Base-by-base conservation (phyloP, 1,139 yeast genomes). In the Kodamaea alishanica region DNA sequence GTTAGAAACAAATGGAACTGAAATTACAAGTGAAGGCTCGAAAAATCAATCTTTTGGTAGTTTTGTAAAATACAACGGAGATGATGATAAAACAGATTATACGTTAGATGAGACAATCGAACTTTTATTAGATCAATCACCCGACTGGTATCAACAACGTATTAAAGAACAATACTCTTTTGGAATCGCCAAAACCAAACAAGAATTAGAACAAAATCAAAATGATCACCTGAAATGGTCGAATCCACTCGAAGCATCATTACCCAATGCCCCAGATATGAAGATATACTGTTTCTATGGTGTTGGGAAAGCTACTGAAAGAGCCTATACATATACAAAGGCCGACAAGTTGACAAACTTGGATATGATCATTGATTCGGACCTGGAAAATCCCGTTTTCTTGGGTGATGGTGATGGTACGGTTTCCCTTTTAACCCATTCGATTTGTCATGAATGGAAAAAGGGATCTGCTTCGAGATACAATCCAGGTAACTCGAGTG, bases 401-500 rank as follows among this genome's bases (percentile, higher is more conserved):
- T 70, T 87, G 56, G 86, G 95, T 1, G 96, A 92, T 55, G 98
- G 98, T 20, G 98, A 92, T 58, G 98, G 98, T 2, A 92, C 98
- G 0, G 87, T 92, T 5, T 87, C 96, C 5, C 58, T 92, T 20
- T 62, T 89, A 49, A 83, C 97, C 1, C 97, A 92, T 52, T 55
- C 87, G 9, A 73, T 74, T 60, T 76, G 81, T 46, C 96, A 90
- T 55, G 83, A 85, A 54, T 90, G 97, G 97, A 81, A 84, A 51
- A 81, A 83, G 50, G 73, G 73, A 1, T 64, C 61, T 8, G 44
- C 60, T 28, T 80, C 86, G 31, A 73, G 84, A 43, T 90, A 77
- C 67, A 92, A 92, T 57, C 98, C 98, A 1, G 95, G 85, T 1
- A 74, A 76, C 24, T 64, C 79, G 3, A 55, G 70, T 20, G 94